Percentiles rank a stretch among this genome's conserved stretches.
phyloP scores from a whole-genome alignment of 1,284 basidiomycete genomes.

The Leccinum griseonigrum region DNA sequence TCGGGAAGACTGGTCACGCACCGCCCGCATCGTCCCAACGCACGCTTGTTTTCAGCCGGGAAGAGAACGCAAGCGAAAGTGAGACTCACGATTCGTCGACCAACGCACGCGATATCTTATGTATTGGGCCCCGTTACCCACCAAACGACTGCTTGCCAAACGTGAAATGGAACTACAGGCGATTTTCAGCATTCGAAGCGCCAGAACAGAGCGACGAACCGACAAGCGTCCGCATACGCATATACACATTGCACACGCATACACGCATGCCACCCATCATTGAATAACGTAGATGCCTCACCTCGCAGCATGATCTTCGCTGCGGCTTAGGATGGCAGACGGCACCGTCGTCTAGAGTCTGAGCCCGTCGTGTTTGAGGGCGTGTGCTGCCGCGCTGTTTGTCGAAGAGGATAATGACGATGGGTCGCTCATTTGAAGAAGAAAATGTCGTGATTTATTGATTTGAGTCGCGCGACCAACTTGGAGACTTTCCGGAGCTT shows the following conservation, averaged over 20 bases:
- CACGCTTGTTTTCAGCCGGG: not conserved
- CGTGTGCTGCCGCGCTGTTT: not conserved
- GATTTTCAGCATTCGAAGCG: not conserved
- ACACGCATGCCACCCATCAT: not conserved
- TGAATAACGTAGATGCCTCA: not conserved
- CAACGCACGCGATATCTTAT: not conserved
- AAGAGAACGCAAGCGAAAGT: not conserved
- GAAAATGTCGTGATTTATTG: not conserved
- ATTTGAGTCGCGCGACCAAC: not conserved
- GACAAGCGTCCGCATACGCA: not conserved
- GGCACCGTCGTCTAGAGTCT: not conserved
- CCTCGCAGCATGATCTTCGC: not conserved
- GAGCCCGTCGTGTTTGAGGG: not conserved
- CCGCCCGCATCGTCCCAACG: not conserved
- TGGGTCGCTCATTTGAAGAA: not conserved
- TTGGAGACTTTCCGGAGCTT: not conserved
- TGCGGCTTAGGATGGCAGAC: not conserved
- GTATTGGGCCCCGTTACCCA: conserved; percentile 12
- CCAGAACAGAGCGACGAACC: not conserved
- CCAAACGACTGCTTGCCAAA: conserved; percentile 1
- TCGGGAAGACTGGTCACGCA: conserved; percentile 9
- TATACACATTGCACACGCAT: not conserved
- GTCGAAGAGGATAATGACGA: not conserved
- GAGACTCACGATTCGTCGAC: conserved; percentile 8
- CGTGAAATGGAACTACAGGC: not conserved